These are phyloP conservation scores for Arthrobotrys megalospora DNA, from an alignment of 2,329 filamentous ascomycete species.

Conservation along the genomic window DNA sequence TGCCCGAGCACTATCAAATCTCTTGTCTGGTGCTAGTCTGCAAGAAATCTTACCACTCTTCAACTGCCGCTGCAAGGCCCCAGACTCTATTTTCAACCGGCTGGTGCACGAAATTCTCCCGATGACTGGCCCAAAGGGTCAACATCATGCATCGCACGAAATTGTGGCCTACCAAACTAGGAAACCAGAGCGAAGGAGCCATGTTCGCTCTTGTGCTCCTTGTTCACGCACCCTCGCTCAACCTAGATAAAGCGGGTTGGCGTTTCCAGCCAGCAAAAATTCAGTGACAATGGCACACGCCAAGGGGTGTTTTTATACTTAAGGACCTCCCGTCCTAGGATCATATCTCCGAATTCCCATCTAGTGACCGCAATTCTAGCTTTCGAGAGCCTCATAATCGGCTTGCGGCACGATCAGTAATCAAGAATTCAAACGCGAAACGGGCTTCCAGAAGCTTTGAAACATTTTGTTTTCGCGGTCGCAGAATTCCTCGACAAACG, in stretches of 20 bases:
- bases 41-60: not conserved
- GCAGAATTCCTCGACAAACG: not conserved
- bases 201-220: not conserved
- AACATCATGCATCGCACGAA: constrained; percentile 16
- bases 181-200: constrained; percentile 16
- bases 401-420: constrained; percentile 19
- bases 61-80: constrained; percentile 36
- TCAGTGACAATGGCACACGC: not conserved
- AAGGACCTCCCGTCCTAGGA: constrained; percentile 3
- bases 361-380: constrained; percentile 3
- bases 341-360: not conserved
- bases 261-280: not conserved
- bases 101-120: not conserved
- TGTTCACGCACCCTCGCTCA: constrained; percentile 3
- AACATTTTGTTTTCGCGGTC: not conserved
- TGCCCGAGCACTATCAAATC: not conserved
- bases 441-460: not conserved
- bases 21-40: too few species aligned
- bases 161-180: constrained; percentile 17
- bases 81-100: constrained; percentile 14
- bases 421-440: not conserved
- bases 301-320: constrained; percentile 17
- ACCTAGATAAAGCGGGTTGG: constrained; percentile 2
- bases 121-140: not conserved
- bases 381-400: constrained; percentile 28